Evolutionary conservation across 345 rosid species (phyloP).

Genomic region (Populus euphratica): DNA sequence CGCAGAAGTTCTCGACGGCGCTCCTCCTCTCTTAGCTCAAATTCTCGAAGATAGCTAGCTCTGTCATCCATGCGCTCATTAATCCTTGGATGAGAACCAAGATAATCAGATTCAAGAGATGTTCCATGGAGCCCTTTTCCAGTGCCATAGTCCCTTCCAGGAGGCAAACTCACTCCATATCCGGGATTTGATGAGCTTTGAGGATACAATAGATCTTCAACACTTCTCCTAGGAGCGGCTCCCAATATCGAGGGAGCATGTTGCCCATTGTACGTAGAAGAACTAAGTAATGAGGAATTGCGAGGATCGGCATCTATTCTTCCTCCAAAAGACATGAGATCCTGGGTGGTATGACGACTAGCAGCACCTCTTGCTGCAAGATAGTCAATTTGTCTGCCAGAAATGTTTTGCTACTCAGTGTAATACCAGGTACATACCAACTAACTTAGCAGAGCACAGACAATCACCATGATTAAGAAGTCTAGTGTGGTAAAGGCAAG

Average conservation of each 20-base stretch:
- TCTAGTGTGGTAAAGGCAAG: constrained; percentile 18
- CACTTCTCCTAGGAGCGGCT: constrained; percentile 79
- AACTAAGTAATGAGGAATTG: constrained; percentile 51
- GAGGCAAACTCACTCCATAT: constrained; percentile 97
- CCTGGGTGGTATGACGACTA: constrained; percentile 68
- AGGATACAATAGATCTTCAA: constrained; percentile 67
- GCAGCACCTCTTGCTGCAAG: constrained; percentile 80
- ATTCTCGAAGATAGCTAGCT: constrained; percentile 90
- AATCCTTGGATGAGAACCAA: constrained; percentile 50
- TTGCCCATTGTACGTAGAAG: constrained; percentile 67
- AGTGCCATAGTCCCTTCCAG: constrained; percentile 88
- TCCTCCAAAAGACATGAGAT: constrained; percentile 70
- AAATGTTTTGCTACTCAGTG: constrained; percentile 82
- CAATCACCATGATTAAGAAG: constrained; percentile 21
- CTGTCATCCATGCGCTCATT: constrained; percentile 85
- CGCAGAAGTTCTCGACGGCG: constrained; percentile 72
- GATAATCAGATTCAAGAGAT: constrained; percentile 67
- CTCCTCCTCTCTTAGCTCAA: constrained; percentile 91
- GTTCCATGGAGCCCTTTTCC: constrained; percentile 79
- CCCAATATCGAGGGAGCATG: constrained; percentile 82
- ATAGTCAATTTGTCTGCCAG: constrained; percentile 93
- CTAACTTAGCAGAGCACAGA: constrained; percentile 31
- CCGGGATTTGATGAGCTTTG: constrained; percentile 85
- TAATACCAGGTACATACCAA: constrained; percentile 32
- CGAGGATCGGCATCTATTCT: constrained; percentile 73